A percentile compares a stretch with the other conserved stretches of the same genome.
Evolutionary conservation across 75 land plant genomes (phyloP).

Genomic region (Larix kaempferi): DNA sequence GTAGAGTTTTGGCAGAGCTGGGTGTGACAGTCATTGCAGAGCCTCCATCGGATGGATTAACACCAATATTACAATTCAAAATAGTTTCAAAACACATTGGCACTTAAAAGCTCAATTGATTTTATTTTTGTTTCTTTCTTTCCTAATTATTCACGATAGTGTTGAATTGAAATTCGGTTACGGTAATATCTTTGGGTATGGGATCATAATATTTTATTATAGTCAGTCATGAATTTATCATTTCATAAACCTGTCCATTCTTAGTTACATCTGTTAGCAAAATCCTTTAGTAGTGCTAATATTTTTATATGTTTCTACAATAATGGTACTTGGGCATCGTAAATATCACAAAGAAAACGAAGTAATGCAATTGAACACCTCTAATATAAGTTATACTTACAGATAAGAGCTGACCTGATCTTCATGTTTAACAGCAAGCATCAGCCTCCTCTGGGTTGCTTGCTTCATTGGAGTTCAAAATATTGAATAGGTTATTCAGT

Average conservation of each 20-base stretch:
- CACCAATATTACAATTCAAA: too few species aligned
- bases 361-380: neutral
- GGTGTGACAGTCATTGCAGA: too few species aligned
- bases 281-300: neutral
- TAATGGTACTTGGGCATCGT: neutral
- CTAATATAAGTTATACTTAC: neutral
- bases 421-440: neutral
- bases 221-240: neutral
- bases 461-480: neutral
- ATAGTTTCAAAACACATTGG: neutral
- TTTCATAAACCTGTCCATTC: neutral
- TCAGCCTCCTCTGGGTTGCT: neutral
- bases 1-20: too few species aligned
- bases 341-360: neutral
- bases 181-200: neutral
- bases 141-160: slow-evolving; percentile 3
- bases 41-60: too few species aligned
- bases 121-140: neutral
- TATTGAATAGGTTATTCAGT: neutral
- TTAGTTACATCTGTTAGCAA: neutral
- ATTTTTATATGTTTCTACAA: neutral
- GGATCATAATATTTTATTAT: neutral
- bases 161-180: neutral
- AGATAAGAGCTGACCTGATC: neutral
- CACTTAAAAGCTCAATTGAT: neutral